Evolutionary conservation across 1,284 basidiomycete species (phyloP).

Genomic region (Trametes versicolor): DNA sequence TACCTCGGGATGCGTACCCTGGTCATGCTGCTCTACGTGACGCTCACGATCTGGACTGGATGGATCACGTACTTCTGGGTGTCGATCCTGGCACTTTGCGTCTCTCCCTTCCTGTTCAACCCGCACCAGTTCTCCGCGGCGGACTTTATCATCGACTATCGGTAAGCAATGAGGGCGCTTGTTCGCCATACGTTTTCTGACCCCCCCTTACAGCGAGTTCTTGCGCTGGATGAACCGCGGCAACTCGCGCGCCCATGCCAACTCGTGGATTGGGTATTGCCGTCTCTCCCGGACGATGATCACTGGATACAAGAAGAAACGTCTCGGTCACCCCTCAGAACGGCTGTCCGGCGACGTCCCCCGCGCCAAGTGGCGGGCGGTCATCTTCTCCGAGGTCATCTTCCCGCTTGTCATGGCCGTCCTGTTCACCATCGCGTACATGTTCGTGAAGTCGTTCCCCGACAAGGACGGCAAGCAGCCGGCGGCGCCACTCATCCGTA

Average conservation of each 20-base stretch:
- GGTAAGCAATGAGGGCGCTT: conserved; percentile 61
- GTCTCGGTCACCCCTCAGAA: conserved; percentile 92
- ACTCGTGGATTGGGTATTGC: conserved; percentile 98
- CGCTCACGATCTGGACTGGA: conserved; percentile 88
- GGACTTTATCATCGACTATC: conserved; percentile 96
- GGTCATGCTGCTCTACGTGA: conserved; percentile 91
- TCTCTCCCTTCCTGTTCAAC: conserved; percentile 96
- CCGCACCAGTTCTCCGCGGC: conserved; percentile 96
- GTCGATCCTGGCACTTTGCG: conserved; percentile 86
- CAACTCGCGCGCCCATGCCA: conserved; percentile 95
- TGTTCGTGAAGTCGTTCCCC: conserved; percentile 90
- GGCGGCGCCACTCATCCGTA: conserved; percentile 86
- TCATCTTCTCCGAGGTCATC: conserved; percentile 88
- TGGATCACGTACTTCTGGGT: conserved; percentile 98
- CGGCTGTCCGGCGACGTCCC: conserved; percentile 93
- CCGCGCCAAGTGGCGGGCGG: conserved; percentile 89
- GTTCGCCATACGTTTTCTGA: conserved; percentile 20
- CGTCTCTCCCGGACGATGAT: conserved; percentile 94
- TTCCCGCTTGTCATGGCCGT: conserved; percentile 87
- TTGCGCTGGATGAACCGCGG: conserved; percentile 97
- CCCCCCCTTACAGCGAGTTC: conserved; percentile 75
- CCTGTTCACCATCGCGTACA: conserved; percentile 89
- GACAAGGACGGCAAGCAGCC: conserved; percentile 70
- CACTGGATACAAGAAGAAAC: conserved; percentile 98
- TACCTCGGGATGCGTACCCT: conserved; percentile 94